A percentile compares a stretch with the other conserved stretches of the same genome.
Evolutionary conservation across 345 rosid species (phyloP).

Genomic region (Raphanus raphanistrum): DNA sequence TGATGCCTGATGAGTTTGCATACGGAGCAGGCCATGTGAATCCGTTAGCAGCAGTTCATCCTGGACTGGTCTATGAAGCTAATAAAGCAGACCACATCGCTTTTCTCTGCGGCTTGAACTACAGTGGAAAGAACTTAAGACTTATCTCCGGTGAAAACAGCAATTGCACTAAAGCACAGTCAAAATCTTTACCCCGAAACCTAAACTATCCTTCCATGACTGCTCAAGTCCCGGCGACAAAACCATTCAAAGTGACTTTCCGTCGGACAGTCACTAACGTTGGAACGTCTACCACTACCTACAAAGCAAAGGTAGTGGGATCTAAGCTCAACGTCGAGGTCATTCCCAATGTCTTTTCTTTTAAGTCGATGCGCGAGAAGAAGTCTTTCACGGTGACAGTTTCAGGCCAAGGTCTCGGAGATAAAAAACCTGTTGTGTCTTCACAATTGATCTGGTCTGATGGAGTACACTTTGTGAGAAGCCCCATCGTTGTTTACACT

Average conservation of each 20-base stretch:
- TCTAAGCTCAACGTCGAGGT: constrained; percentile 36
- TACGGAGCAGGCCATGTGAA: constrained; percentile 46
- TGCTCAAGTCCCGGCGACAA: constrained; percentile 11
- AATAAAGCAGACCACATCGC: constrained; percentile 30
- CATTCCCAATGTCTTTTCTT: constrained; percentile 41
- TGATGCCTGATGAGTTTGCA: constrained; percentile 34
- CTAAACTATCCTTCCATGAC: constrained; percentile 59
- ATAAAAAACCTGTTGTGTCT: constrained; percentile 15
- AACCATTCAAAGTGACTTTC: constrained; percentile 38
- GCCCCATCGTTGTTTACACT: constrained; percentile 40
- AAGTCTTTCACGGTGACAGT: constrained; percentile 46
- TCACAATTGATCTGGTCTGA: constrained; percentile 44
- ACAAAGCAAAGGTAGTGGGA: constrained; percentile 37
- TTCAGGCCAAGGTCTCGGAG: constrained; percentile 5
- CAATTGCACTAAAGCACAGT: constrained; percentile 35
- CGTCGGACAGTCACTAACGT: constrained; percentile 63
- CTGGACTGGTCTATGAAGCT: constrained; percentile 45
- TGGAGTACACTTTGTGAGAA: constrained; percentile 40
- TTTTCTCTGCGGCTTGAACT: constrained; percentile 39
- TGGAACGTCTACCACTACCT: constrained; percentile 44
- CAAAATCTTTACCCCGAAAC: constrained; percentile 34
- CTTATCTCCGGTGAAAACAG: constrained; percentile 41
- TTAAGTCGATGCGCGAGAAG: constrained; percentile 43
- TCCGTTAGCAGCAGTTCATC: constrained; percentile 37
- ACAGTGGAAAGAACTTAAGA: constrained; percentile 12